Base-by-base conservation (phyloP, 345 rosid genomes). In the Hibiscus trionum region DNA sequence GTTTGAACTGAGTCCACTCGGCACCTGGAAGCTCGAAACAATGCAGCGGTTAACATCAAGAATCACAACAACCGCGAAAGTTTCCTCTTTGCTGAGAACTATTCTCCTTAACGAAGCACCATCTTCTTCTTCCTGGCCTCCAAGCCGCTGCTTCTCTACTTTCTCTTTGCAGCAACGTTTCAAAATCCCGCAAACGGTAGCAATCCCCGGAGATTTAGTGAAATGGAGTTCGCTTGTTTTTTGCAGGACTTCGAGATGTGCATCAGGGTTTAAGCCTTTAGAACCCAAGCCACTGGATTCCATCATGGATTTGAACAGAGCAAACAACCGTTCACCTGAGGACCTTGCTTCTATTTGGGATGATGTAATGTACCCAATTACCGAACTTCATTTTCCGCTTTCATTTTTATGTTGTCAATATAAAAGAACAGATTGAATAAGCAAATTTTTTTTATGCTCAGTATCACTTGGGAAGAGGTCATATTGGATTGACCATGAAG, bases 321-420 rank as follows among this genome's bases (percentile, higher is more conserved):
- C 91, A 33, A 88, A 85, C 80, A 69, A 66, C 11, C 81, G 86
- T 61, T 88, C 97, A 0, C 72, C 97, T 1, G 91, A 90, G 75
- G 97, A 88, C 49, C 96, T 95, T 70, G 85, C 90, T 73, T 86
- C 97, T 2, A 78, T 82, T 71, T 92, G 97, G 97, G 96, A 92
- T 61, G 97, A 92, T 80, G 99, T 89, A 88, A n/a, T 59, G 29
- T 49, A 55, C 39, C 39, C 12, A 2, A 4, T 29, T 57, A 57
- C 33, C 24, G 15, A 57, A 11, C 29, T 53, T 56, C 9, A 21
- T 26, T 11, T 10, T 0, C 4, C 7, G 16, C 31, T 11, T 57
- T 11, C 15, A 3, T 24, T 11, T 11, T 57, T 57, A 4, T 26
- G 33, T 12, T 12, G 7, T 59, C 12, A 59, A 26, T 59, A 59